These are phyloP conservation scores for Podosphaera leucotricha DNA, from an alignment of 2,329 filamentous ascomycete genomes.

Conservation along the genomic window DNA sequence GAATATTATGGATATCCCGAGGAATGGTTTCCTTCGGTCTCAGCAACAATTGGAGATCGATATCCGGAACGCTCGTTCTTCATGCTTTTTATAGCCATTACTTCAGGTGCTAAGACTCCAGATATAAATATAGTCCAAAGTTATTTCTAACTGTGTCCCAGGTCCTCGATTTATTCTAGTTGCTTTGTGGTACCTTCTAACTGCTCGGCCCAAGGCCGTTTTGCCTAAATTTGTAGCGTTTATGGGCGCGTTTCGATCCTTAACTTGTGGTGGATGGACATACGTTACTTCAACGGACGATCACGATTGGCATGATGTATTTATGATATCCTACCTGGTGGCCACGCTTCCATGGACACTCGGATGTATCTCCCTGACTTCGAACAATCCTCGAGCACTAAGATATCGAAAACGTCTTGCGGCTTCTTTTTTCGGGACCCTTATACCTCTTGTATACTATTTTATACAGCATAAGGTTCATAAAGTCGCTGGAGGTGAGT, in stretches of 20 bases:
- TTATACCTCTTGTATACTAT: conserved; percentile 81
- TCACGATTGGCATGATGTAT: conserved; percentile 95
- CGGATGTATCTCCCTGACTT: conserved; percentile 66
- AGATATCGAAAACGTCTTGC: conserved; percentile 77
- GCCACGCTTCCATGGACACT: conserved; percentile 87
- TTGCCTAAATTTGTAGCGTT: conserved; percentile 63
- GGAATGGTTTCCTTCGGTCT: conserved; percentile 94
- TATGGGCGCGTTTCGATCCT: conserved; percentile 63
- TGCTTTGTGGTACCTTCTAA: conserved; percentile 77
- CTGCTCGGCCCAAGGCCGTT: conserved; percentile 45
- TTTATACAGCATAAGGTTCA: conserved; percentile 99
- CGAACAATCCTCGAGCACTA: conserved; percentile 57
- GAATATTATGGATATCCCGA: conserved; percentile 85
- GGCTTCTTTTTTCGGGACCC: conserved; percentile 65
- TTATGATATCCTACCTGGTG: conserved; percentile 96
- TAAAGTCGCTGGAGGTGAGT: conserved; percentile 69
- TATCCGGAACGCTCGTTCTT: conserved; percentile 95
- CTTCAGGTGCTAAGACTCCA: conserved; percentile 39
- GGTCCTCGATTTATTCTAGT: conserved; percentile 81
- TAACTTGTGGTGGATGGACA: conserved; percentile 94
- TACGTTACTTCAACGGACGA: conserved; percentile 97
- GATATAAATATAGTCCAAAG: neutral
- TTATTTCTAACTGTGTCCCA: conserved; percentile 15
- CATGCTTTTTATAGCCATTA: conserved; percentile 91
- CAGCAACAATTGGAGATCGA: conserved; percentile 86